A percentile compares a stretch with the other conserved stretches of the same genome.
Conservation (phyloP, 2,329 filamentous ascomycete genomes). For the Aspergillus fumigatiaffinis region DNA sequence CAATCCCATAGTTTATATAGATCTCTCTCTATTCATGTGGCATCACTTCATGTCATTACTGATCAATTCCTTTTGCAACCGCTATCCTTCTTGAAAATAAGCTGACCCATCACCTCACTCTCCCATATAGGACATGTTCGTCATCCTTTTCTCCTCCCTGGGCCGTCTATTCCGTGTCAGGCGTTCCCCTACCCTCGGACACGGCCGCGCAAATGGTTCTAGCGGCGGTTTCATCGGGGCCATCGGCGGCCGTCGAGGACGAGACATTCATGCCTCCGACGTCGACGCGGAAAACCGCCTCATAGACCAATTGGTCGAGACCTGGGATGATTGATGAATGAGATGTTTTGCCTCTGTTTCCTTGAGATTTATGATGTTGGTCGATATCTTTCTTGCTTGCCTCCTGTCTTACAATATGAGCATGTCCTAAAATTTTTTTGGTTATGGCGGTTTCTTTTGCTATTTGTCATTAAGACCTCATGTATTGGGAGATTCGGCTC, state of each 20-base stretch:
- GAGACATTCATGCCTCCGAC: slow-evolving; percentile 14
- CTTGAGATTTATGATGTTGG: neutral
- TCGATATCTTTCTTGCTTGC: neutral
- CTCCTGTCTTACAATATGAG: neutral
- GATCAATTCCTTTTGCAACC: neutral
- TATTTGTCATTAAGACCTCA: neutral
- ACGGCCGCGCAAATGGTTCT: slow-evolving; percentile 29
- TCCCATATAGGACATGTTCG: slow-evolving; percentile 41
- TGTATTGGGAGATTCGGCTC: neutral
- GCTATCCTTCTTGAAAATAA: neutral
- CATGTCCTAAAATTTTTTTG: neutral
- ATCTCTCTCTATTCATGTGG: neutral
- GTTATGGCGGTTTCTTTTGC: neutral
- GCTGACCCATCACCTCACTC: neutral
- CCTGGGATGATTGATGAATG: slow-evolving; percentile 72
- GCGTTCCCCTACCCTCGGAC: slow-evolving; percentile 30
- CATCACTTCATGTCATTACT: neutral
- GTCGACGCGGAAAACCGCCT: slow-evolving; percentile 85
- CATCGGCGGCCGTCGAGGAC: slow-evolving; percentile 29
- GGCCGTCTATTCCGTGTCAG: slow-evolving; percentile 36
- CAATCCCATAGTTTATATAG: slow-evolving; percentile 7
- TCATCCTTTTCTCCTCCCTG: slow-evolving; percentile 45
- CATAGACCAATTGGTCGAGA: slow-evolving; percentile 94
- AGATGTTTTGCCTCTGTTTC: neutral
- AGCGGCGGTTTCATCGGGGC: slow-evolving; percentile 32